phyloP scores from a whole-genome alignment of 1,284 basidiomycete species.

The Pascua guehoae region DNA sequence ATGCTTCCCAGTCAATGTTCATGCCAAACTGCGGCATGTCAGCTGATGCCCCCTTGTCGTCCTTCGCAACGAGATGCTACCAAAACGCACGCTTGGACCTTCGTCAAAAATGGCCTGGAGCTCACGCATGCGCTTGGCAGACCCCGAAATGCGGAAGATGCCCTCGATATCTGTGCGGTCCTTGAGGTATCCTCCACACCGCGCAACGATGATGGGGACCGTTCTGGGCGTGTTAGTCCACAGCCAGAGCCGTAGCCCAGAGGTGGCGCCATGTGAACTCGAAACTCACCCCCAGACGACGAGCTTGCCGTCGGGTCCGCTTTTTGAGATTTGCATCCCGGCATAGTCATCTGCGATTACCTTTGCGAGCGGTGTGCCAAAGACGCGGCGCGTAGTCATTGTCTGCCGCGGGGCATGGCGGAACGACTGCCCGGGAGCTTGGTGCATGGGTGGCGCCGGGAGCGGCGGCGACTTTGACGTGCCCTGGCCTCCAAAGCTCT shows the following conservation, averaged over 20 bases:
- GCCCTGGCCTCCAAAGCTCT: background rate
- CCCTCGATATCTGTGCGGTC: conserved; percentile 92
- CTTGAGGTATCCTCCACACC: conserved; percentile 89
- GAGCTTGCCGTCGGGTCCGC: conserved; percentile 71
- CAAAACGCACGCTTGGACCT: conserved; percentile 69
- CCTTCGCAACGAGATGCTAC: background rate
- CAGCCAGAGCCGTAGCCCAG: too few relatives aligned
- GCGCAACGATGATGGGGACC: conserved; percentile 94
- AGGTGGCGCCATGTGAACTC: too few relatives aligned
- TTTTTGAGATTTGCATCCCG: conserved; percentile 91
- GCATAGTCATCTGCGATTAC: conserved; percentile 69
- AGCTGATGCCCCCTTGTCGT: background rate
- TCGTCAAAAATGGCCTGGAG: conserved; percentile 85
- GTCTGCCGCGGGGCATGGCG: conserved; percentile 4
- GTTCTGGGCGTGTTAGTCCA: too few relatives aligned
- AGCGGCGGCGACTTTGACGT: background rate
- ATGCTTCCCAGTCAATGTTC: conserved; percentile 80
- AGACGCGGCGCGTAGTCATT: conserved; percentile 56
- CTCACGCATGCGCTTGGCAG: conserved; percentile 90
- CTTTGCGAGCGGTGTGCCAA: conserved; percentile 78
- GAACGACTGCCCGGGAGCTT: background rate
- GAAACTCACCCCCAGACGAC: conserved; percentile 67
- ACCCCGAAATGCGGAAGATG: conserved; percentile 90
- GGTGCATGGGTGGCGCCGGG: conserved; percentile 1
- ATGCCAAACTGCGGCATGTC: conserved; percentile 73